Evolutionary conservation across 495 filamentous ascomycete genomes (phyloP), one percentile per base, ranked within the genome.

Genomic region (Penicillium coffeae): DNA sequence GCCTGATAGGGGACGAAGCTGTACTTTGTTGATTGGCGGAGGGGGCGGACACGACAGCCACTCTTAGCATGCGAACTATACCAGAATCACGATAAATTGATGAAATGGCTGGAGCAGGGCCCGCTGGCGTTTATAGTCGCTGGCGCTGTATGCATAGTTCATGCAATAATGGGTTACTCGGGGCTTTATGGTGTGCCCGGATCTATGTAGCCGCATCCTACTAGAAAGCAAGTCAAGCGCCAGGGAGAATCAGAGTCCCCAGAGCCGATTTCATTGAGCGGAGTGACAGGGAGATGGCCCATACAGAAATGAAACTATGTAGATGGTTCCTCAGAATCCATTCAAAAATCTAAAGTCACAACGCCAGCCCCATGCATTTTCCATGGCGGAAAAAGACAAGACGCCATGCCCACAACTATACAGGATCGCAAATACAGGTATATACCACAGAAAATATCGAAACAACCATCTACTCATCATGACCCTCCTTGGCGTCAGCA

Each of bases 401-500:
- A 47, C 44, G 44, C 44, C 44, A 38, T 19, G 30, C 35, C 21
- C 42, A 15, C 33, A 38, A 41, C 40, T 55, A 44, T 55, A 58
- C 48, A 56, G 38, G 41, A 33, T n/a, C n/a, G n/a, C n/a, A 44
- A 38, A 50, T 39, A 44, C 42, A 35, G 20, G 47, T 56, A 55
- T 57, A 39, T 57, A 57, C 50, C 50, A 50, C 40, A 48, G 38
- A 33, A 27, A 12, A 15, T 18, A 19, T 16, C 16, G 10, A 18
- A 44, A 22, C 14, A 18, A 20, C 44, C 40, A 51, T 43, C 18
- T 49, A 69, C 51, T 68, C 63, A 30, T 60, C 55, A 49, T 67
- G 60, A 36, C 65, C 62, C 6, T 72, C 62, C 14, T 70, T 64
- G 34, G 69, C 60, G 50, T 74, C 73, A 40, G 81, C 69, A 45